A percentile compares a stretch with the other conserved stretches of the same genome.
phyloP scores from a whole-genome alignment of 2,329 filamentous ascomycete genomes.

The Cercospora sesami region DNA sequence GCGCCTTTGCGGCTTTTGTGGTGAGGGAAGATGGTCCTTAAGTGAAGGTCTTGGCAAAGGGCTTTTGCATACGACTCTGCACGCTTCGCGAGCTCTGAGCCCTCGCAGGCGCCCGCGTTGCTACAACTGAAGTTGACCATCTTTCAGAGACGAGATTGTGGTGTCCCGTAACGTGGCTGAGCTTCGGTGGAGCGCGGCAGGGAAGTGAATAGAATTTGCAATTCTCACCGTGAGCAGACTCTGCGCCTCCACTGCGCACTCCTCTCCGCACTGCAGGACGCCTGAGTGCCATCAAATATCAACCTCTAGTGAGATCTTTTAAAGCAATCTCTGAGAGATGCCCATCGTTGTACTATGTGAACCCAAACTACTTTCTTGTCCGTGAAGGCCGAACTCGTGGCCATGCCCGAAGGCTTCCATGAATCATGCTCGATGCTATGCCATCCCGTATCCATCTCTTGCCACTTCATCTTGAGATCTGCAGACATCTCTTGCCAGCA shows the following conservation, averaged over 20 bases:
- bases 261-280: neutral
- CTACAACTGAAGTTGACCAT: neutral
- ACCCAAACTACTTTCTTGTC: neutral
- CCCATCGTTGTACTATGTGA: neutral
- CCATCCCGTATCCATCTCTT: neutral
- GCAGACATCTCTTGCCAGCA: neutral
- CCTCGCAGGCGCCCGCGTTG: neutral
- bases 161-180: neutral
- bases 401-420: neutral
- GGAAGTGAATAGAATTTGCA: neutral
- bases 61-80: neutral
- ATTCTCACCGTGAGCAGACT: neutral
- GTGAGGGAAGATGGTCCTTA: neutral
- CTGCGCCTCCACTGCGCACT: neutral
- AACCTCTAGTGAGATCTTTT: neutral
- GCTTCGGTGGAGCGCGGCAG: neutral
- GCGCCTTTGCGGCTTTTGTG: neutral
- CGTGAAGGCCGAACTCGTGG: neutral
- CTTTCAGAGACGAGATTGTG: neutral
- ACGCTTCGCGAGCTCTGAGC: neutral
- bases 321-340: neutral
- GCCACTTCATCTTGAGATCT: neutral
- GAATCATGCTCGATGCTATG: neutral
- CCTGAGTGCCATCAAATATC: neutral
- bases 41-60: slow-evolving; percentile 1